Conservation (phyloP, 305 asterid species). For the Fraxinus albicans region DNA sequence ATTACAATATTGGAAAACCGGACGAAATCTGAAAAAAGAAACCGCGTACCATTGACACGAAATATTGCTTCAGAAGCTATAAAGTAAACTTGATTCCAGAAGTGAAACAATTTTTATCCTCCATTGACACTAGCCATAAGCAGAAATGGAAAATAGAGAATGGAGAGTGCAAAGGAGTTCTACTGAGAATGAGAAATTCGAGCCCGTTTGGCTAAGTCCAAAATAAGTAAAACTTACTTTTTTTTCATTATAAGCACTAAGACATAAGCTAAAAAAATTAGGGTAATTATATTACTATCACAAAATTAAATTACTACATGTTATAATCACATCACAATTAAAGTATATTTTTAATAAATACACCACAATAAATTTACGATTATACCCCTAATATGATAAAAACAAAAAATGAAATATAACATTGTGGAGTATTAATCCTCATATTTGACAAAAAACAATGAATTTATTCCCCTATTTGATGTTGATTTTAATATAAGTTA, state of each 20-base stretch:
- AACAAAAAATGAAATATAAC: too few species aligned
- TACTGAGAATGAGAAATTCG: not conserved
- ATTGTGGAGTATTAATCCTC: too few species aligned
- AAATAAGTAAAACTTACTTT: not conserved
- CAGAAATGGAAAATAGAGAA: not conserved
- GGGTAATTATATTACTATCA: too few species aligned
- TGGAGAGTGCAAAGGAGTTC: not conserved
- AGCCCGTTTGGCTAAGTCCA: not conserved
- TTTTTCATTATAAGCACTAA: not conserved
- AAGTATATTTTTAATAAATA: too few species aligned
- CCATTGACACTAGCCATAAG: not conserved
- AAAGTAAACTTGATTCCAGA: not conserved
- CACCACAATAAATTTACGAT: too few species aligned
- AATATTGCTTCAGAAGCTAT: not conserved
- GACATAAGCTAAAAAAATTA: not conserved
- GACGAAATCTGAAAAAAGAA: not conserved
- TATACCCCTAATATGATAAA: too few species aligned
- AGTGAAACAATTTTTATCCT: not conserved
- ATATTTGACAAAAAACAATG: too few species aligned
- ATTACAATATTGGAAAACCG: not conserved
- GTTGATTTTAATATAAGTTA: not conserved
- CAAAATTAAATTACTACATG: too few species aligned
- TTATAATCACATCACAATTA: too few species aligned
- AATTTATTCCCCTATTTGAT: not conserved
- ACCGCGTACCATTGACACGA: not conserved